Percentiles rank a stretch among this genome's conserved stretches.
These are phyloP conservation scores for Emergomyces pasteurianus DNA, from an alignment of 2,329 filamentous ascomycete genomes.

Conservation along the genomic window DNA sequence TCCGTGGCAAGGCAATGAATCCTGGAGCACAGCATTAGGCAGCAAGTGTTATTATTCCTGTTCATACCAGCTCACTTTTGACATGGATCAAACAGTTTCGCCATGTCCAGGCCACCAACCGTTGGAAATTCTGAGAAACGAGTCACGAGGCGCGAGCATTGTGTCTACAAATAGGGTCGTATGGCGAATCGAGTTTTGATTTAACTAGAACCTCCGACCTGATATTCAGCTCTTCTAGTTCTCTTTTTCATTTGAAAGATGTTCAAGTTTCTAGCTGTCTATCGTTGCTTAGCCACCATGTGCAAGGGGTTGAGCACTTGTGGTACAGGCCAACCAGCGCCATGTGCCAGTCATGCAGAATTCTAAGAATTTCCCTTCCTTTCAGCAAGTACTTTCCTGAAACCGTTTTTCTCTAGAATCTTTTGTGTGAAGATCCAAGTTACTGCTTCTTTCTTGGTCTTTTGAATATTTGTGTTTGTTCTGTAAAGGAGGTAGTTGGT, in stretches of 20 bases:
- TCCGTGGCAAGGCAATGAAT: not conserved
- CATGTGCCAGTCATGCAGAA: not conserved
- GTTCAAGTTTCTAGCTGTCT: not conserved
- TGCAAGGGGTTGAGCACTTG: not conserved
- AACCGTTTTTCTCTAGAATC: not conserved
- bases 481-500: too few species aligned
- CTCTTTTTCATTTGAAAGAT: not conserved
- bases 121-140: not conserved
- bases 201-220: not conserved
- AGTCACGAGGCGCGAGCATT: not conserved
- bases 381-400: not conserved
- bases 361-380: not conserved
- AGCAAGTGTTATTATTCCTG: not conserved
- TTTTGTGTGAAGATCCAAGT: not conserved
- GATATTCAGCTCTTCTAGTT: not conserved
- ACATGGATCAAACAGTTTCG: not conserved
- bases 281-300: not conserved
- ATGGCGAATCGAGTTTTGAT: not conserved
- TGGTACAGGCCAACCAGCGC: not conserved
- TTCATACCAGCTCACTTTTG: too few species aligned
- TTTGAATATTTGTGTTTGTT: too few species aligned
- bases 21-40: not conserved
- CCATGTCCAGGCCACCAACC: not conserved
- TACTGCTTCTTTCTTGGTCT: too few species aligned
- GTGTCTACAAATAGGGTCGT: not conserved